phyloP scores from a whole-genome alignment of 2,329 filamentous ascomycete genomes.

The Byssochlamys sp. region DNA sequence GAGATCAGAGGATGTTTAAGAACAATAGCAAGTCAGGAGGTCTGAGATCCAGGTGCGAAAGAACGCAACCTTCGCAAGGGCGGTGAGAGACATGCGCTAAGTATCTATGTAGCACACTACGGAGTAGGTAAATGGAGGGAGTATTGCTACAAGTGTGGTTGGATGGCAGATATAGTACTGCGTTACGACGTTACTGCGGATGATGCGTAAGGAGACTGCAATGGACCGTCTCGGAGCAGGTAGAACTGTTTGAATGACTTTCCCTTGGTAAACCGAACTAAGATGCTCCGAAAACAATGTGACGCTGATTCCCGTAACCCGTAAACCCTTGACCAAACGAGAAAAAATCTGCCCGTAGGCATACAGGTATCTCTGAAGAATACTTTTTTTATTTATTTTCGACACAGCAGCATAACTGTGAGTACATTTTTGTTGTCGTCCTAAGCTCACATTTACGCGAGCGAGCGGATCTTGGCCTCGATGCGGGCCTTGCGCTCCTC shows the following conservation, averaged over 20 bases:
- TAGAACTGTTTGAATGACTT: conserved; percentile 12
- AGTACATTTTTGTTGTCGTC: background rate
- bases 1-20: too few species aligned
- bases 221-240: conserved; percentile 15
- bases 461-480: conserved; percentile 81
- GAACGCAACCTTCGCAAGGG: too few species aligned
- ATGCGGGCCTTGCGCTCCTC: conserved; percentile 74
- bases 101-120: too few species aligned
- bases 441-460: conserved; percentile 37
- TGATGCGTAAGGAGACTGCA: conserved; percentile 1
- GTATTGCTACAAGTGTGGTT: too few species aligned
- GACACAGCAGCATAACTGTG: background rate
- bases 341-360: background rate
- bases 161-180: too few species aligned
- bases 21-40: too few species aligned
- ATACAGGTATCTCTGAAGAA: background rate
- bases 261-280: conserved; percentile 2
- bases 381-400: background rate
- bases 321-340: background rate
- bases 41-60: too few species aligned
- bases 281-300: background rate
- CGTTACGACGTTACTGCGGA: background rate
- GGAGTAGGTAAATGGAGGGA: too few species aligned
- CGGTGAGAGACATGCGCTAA: too few species aligned
- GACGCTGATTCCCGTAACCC: conserved; percentile 7